Evolutionary conservation across 495 filamentous ascomycete species (phyloP).

Genomic region (Xylaria palmicola): DNA sequence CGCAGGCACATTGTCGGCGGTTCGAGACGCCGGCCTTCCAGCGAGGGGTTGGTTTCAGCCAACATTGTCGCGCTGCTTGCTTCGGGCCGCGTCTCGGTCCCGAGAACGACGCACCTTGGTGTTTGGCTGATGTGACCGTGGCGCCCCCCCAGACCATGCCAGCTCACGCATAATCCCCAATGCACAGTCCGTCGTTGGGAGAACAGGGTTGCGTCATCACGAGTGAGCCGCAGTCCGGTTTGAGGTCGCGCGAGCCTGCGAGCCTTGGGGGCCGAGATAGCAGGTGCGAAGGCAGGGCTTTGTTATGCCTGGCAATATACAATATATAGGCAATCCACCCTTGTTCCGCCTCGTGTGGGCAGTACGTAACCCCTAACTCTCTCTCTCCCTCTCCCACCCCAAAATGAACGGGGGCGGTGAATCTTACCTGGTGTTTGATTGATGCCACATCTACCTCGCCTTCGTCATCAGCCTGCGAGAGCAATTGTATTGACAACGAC

Average conservation of each 20-base stretch:
- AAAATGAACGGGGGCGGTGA: neutral
- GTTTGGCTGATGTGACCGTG: neutral
- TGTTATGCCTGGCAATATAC: too few species aligned
- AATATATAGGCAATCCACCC: too few species aligned
- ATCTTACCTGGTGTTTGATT: neutral
- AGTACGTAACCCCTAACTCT: neutral
- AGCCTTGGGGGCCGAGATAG: too few species aligned
- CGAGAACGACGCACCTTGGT: neutral
- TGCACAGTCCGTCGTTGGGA: conserved; percentile 4
- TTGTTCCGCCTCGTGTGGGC: neutral
- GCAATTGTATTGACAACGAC: neutral
- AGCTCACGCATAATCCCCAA: conserved; percentile 9
- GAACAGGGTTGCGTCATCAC: too few species aligned
- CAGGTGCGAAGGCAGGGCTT: neutral
- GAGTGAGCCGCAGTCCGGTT: too few species aligned
- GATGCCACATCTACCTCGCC: neutral
- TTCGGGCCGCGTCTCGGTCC: conserved; percentile 8
- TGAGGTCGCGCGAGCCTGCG: too few species aligned
- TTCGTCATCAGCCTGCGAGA: neutral
- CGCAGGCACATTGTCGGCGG: neutral
- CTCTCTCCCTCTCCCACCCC: neutral
- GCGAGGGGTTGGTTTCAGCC: too few species aligned
- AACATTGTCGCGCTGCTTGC: too few species aligned
- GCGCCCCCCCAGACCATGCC: neutral
- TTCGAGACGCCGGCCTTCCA: too few species aligned